phyloP scores from a whole-genome alignment of 2,329 filamentous ascomycete species.

The Pseudocercospora vitis region DNA sequence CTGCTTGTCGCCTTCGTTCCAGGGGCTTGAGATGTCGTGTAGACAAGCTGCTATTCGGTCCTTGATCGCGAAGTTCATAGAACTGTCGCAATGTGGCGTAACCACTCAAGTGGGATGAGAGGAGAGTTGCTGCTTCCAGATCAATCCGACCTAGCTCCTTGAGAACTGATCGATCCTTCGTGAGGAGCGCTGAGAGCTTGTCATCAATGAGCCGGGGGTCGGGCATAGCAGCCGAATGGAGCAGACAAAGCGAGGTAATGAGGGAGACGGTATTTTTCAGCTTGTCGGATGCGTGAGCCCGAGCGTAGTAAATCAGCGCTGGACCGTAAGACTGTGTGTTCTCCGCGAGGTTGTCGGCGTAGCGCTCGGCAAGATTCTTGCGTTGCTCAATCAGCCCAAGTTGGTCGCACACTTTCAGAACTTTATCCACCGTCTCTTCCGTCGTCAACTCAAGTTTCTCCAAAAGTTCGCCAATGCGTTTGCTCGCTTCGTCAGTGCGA shows the following conservation, averaged over 20 bases:
- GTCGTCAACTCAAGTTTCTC: slow-evolving; percentile 71
- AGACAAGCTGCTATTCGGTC: slow-evolving; percentile 35
- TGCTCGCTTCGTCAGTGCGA: slow-evolving; percentile 67
- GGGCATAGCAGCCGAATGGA: slow-evolving; percentile 81
- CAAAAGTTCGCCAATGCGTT: slow-evolving; percentile 72
- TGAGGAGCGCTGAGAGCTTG: slow-evolving; percentile 68
- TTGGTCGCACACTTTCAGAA: slow-evolving; percentile 74
- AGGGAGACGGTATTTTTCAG: slow-evolving; percentile 83
- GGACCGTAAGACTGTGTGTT: slow-evolving; percentile 71
- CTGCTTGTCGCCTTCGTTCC: slow-evolving; percentile 67
- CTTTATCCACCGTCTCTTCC: slow-evolving; percentile 72
- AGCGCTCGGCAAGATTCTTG: slow-evolving; percentile 80
- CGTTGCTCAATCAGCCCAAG: slow-evolving; percentile 78
- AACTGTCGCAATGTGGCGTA: slow-evolving; percentile 89
- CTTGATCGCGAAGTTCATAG: slow-evolving; percentile 81
- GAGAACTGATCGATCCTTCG: slow-evolving; percentile 69
- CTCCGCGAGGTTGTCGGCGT: slow-evolving; percentile 73
- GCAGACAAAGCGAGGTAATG: slow-evolving; percentile 80
- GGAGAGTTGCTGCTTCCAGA: slow-evolving; percentile 74
- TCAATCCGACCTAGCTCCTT: slow-evolving; percentile 72
- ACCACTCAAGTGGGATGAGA: slow-evolving; percentile 83
- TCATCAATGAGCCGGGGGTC: slow-evolving; percentile 69
- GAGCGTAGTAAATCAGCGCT: slow-evolving; percentile 85
- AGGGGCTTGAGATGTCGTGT: slow-evolving; percentile 52
- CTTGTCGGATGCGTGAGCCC: slow-evolving; percentile 74